Evolutionary conservation across 441 rosid species (phyloP).

Genomic region (Raphanus hybrid): DNA sequence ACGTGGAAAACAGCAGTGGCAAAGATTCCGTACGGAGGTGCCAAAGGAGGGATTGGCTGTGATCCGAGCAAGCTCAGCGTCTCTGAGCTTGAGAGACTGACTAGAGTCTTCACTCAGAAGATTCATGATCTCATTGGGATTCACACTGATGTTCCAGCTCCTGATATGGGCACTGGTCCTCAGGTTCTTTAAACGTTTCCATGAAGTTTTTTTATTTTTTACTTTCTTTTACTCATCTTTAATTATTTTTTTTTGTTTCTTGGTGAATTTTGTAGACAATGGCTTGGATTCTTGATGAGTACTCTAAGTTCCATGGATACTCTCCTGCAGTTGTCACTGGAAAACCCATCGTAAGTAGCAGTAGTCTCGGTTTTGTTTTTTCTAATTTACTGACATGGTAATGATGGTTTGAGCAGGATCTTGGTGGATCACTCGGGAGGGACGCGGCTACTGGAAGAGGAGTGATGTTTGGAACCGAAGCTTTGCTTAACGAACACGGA

Average conservation of each 20-base stretch:
- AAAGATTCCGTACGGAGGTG: constrained; percentile 60
- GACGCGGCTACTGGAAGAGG: constrained; percentile 64
- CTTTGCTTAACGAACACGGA: constrained; percentile 56
- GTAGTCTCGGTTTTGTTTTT: background rate
- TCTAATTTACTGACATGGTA: background rate
- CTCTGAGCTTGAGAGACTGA: constrained; percentile 52
- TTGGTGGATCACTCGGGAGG: constrained; percentile 61
- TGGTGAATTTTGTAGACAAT: constrained; percentile 45
- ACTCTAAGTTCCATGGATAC: constrained; percentile 60
- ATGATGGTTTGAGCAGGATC: constrained; percentile 41
- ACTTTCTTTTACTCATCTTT: background rate
- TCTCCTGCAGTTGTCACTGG: constrained; percentile 64
- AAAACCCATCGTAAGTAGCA: constrained; percentile 53
- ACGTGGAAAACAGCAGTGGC: constrained; percentile 68
- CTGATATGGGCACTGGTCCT: constrained; percentile 64
- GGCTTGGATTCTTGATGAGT: constrained; percentile 65
- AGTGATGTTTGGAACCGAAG: constrained; percentile 53
- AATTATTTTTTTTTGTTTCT: background rate
- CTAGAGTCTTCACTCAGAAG: constrained; percentile 64
- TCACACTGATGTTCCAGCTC: constrained; percentile 64
- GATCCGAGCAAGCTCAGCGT: constrained; percentile 47
- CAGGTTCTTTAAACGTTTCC: constrained; percentile 45
- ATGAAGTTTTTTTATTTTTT: background rate
- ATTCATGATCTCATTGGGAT: constrained; percentile 61
- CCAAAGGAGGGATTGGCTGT: constrained; percentile 67